Evolutionary conservation across 2,329 filamentous ascomycete species (phyloP), one percentile per base, ranked within the genome.

Genomic region (Ascochyta rabiei): DNA sequence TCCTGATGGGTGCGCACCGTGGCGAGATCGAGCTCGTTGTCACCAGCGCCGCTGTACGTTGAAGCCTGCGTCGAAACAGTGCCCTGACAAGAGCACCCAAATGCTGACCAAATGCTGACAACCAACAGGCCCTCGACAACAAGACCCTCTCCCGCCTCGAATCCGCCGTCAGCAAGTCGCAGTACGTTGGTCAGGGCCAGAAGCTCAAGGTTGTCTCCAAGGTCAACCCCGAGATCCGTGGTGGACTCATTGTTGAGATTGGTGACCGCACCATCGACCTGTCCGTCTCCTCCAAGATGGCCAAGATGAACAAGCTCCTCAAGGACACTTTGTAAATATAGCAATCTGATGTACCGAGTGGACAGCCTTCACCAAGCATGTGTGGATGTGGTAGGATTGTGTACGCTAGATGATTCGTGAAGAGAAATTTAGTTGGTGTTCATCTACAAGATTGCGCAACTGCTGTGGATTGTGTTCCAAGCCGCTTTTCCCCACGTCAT

Each of bases 221-320:
- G 84, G 90, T 98, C 79, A 95, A 96, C 86, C 85, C 93, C 59
- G 93, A 98, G 56, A 93, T 99, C 75, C 81, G 96, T 66, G 95
- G 95, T 66, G 95, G 95, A 60, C 87, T 99, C 67, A 81, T 99
- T 65, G 93, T 99, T 74, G 93, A 98, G 82, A 89, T 98, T 68
- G 93, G 93, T 73, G 93, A 98, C 85, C 90, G 93, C 76, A 98
- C 93, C 77, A 96, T 99, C 76, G 95, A 99, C 81, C 89, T 97
- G 69, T 95, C 89, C 80, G 93, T 99, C 74, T 93, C 93, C 44
- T 84, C 90, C 77, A 96, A 93, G 86, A 89, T 99, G 80, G 86
- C 90, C 78, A 96, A 92, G 87, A 91, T 99, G 86, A 99, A 99
- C 91, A 99, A 98, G 89, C 88, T 96, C 77, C 89, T 99, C 76